Evolutionary conservation across 306 rosid genomes (phyloP), one percentile per base, ranked within the genome.

Genomic region (Acmispon strigosus): DNA sequence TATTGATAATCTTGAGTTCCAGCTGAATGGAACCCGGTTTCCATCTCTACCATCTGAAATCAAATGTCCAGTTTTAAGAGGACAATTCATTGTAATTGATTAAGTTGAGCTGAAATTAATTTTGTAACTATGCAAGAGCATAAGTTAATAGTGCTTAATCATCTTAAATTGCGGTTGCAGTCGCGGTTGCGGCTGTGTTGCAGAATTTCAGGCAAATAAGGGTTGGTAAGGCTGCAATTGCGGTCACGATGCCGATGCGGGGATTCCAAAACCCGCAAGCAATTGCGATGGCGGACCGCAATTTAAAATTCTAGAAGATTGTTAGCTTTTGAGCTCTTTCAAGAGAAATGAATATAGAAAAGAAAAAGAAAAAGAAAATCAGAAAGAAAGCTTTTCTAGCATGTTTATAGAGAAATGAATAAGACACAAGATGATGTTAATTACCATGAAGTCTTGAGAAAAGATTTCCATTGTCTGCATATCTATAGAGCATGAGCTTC

Each of bases 391-490:
- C 11, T 45, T 12, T n/a, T 53, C 8, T 32, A 32, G 37, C 8
- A 32, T 32, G 37, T 32, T 32, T 6, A 32, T 5, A 32, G 37
- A 32, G 37, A 19, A 34, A 62, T 10, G 0, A 36, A 14, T 56
- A 27, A 45, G 60, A 27, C 49, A 24, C 18, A 41, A 73, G 57
- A 49, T 13, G 18, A 10, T 53, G 78, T 19, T 62, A 37, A 41
- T 72, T 72, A 92, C 96, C 96, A 43, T 82, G 92, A 61, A 92
- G 77, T 19, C 84, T 71, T 27, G 80, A 66, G 48, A 80, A 92
- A 72, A 92, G 84, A 76, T 85, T 90, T 64, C 98, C 93, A 6
- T 71, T 85, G 68, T 17, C 77, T 43, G 86, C 88, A 59, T 82
- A 85, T 12, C 73, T 80, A 70, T 82, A 88, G 29, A 88, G 78